Evolutionary conservation across 2,329 filamentous ascomycete species (phyloP).

Genomic region (Thielaviopsis populi): DNA sequence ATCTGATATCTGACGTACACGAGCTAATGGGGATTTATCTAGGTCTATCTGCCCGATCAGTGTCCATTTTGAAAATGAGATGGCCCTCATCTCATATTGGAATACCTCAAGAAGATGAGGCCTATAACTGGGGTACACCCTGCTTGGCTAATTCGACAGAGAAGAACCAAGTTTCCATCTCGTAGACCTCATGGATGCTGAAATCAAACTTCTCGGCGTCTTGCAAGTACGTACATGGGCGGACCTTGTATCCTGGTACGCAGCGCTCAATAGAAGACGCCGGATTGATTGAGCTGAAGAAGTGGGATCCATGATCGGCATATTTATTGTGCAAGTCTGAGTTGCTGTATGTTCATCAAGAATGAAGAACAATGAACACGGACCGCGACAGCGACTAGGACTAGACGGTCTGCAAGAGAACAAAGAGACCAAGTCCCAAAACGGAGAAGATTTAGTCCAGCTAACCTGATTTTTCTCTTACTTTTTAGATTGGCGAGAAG

Average conservation of each 20-base stretch:
- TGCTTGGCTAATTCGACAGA: neutral
- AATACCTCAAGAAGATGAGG: neutral
- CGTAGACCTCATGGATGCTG: neutral
- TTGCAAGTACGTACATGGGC: neutral
- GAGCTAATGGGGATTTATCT: neutral
- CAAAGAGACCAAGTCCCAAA: neutral
- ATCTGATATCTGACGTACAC: neutral
- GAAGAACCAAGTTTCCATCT: neutral
- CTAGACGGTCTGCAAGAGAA: neutral
- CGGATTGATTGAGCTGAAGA: neutral
- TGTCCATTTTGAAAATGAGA: neutral
- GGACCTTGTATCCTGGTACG: neutral
- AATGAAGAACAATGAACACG: neutral
- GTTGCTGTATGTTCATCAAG: neutral
- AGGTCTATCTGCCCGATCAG: neutral
- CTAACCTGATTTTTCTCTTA: neutral
- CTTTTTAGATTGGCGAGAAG: neutral
- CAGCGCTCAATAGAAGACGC: neutral
- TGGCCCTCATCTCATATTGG: neutral
- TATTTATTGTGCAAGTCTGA: neutral
- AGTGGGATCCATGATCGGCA: slow-evolving; percentile 2
- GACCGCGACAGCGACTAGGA: neutral
- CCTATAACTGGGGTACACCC: neutral
- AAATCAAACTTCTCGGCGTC: neutral
- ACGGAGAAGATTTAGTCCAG: neutral